Percentiles rank a stretch among this genome's conserved stretches.
Conservation (phyloP, 169 alveolate genomes). For the Plasmodium inui region DNA sequence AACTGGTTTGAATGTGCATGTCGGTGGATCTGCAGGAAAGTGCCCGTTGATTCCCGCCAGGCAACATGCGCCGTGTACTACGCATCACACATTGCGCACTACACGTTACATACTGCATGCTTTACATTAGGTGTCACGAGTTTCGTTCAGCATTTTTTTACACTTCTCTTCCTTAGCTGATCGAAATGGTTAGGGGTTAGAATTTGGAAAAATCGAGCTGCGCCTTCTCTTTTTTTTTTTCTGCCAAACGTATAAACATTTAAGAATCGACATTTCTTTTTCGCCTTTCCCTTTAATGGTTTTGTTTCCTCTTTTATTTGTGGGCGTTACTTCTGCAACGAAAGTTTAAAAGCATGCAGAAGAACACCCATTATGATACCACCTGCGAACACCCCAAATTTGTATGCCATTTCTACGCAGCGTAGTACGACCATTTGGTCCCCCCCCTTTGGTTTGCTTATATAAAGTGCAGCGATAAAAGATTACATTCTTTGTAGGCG, state of each 20-base stretch:
- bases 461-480: neutral
- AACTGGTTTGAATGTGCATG: neutral
- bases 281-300: neutral
- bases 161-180: neutral
- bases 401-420: neutral
- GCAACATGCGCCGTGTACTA: neutral
- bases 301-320: neutral
- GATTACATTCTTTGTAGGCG: neutral
- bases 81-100: neutral
- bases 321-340: neutral
- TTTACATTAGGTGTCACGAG: neutral
- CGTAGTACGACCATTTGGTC: neutral
- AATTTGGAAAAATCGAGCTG: neutral
- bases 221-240: neutral
- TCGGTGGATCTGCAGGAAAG: neutral
- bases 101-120: neutral
- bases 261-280: neutral
- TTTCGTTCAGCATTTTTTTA: neutral
- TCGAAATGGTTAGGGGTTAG: neutral
- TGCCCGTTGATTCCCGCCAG: neutral
- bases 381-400: neutral
- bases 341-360: neutral
- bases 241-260: neutral
- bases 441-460: neutral
- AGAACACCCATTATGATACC: neutral